Evolutionary conservation across 2,329 filamentous ascomycete genomes (phyloP), one percentile per base, ranked within the genome.

Genomic region (Nectriaceae sp.): DNA sequence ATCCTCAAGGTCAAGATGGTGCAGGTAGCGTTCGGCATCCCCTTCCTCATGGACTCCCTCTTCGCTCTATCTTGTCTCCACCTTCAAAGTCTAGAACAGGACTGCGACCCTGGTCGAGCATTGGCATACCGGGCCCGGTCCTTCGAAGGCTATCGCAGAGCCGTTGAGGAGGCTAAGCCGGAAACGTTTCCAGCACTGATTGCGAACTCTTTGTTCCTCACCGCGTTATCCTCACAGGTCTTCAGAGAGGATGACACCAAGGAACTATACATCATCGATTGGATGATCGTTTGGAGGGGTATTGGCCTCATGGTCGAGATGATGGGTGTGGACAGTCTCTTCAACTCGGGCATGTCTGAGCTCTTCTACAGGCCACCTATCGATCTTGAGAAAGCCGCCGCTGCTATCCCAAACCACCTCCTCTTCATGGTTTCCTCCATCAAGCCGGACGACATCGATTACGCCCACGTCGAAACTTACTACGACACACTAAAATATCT

Each of bases 281-380:
- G 80, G 79, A 77, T 82, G 65, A 56, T 74, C 3, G 69, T 83
- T 11, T 83, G 79, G 78, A 69, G 73, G 10, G 79, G 79, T 10
- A 81, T 72, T 21, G 70, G 76, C 22, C 61, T 77, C 15, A 76
- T 82, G 22, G 65, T 80, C 33, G 64, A 75, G 1, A 52, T 62
- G 18, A 63, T 67, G 48, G 57, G 60, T 4, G 45, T 62, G 1
- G 53, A 57, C 16, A 56, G 44, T 13, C 52, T 69, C 16, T 46
- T 66, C 40, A 62, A 71, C 3, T 73, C 75, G 0, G 79, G 77
- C 15, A 58, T 82, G 46, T 66, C 70, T 2, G 58, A 66, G 4
- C 66, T 83, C 11, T 79, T 83, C 54, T 72, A 70, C 48, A 71
- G 79, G 0, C 79, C 79, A 2, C 60, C 68, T 3, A 70, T 81